phyloP scores from a whole-genome alignment of 139 green algal genomes.

The Zygnema cylindricum region DNA sequence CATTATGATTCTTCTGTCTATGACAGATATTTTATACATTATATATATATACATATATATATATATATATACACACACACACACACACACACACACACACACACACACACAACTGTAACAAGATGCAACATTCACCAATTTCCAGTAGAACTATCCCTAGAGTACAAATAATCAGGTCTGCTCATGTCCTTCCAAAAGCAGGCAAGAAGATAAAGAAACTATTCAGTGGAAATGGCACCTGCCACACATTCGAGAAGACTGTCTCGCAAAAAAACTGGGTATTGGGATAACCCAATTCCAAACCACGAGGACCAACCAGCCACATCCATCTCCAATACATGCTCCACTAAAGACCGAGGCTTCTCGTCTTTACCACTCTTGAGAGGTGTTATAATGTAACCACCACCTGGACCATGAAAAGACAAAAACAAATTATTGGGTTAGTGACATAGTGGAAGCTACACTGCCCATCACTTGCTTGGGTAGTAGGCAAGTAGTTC shows the following conservation, averaged over 20 bases:
- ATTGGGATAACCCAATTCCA: slow-evolving; percentile 24
- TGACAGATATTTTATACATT: no score
- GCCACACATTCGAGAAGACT: background rate
- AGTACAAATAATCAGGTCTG: no score
- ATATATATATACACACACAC: background rate
- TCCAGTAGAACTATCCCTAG: no score
- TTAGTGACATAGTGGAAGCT: no score
- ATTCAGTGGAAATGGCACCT: background rate
- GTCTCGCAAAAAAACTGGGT: slow-evolving; percentile 1
- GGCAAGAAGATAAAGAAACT: background rate
- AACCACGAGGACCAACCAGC: slow-evolving; percentile 33
- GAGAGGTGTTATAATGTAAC: slow-evolving; percentile 29
- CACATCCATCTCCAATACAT: slow-evolving; percentile 52
- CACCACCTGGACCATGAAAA: slow-evolving; percentile 18
- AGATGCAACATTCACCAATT: no score
- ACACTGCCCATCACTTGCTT: no score
- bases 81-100: slow-evolving; percentile 17
- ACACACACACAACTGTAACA: slow-evolving; percentile 8
- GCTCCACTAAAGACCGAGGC: slow-evolving; percentile 39
- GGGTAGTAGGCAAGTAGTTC: no score
- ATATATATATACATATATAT: background rate
- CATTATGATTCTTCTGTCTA: no score
- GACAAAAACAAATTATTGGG: no score
- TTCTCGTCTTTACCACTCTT: slow-evolving; percentile 15
- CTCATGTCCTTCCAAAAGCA: no score